Conservation (phyloP, 2,329 filamentous ascomycete species). For the Aspergillus felis region DNA sequence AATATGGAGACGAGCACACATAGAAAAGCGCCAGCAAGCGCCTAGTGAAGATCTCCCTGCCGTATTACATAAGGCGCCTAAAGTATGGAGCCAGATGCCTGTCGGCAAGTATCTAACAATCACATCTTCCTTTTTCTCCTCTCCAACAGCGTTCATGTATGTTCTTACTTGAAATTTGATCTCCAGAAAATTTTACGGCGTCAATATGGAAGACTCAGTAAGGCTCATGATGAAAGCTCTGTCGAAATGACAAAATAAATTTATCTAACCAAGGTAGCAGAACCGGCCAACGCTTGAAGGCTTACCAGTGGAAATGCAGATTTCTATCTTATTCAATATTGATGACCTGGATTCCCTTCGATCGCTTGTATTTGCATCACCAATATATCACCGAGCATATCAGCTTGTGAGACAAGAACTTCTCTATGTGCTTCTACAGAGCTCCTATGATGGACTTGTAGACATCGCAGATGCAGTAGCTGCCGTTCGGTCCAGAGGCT, state of each 20-base stretch:
- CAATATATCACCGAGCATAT: slow-evolving; percentile 13
- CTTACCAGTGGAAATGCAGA: slow-evolving; percentile 15
- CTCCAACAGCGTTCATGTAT: too few species aligned
- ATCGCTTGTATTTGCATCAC: slow-evolving; percentile 15
- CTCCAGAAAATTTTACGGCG: too few species aligned
- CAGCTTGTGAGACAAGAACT: slow-evolving; percentile 1
- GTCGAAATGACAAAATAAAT: neutral
- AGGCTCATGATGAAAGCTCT: neutral
- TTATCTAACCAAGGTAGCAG: neutral
- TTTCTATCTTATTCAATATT: slow-evolving; percentile 11
- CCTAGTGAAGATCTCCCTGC: neutral
- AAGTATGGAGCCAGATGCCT: neutral
- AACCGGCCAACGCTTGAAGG: neutral
- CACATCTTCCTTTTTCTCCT: neutral
- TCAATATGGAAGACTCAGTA: too few species aligned
- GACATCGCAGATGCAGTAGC: slow-evolving; percentile 14
- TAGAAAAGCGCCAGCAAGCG: too few species aligned
- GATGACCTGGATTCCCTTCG: slow-evolving; percentile 10
- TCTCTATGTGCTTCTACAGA: slow-evolving; percentile 1
- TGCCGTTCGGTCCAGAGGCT: slow-evolving; percentile 15
- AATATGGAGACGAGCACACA: too few species aligned
- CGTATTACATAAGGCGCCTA: neutral
- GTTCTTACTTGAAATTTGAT: too few species aligned
- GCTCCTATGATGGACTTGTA: slow-evolving; percentile 8
- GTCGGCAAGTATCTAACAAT: neutral